These are phyloP conservation scores for Penicillium sp. DNA, from an alignment of 2,329 filamentous ascomycete genomes.

Conservation along the genomic window DNA sequence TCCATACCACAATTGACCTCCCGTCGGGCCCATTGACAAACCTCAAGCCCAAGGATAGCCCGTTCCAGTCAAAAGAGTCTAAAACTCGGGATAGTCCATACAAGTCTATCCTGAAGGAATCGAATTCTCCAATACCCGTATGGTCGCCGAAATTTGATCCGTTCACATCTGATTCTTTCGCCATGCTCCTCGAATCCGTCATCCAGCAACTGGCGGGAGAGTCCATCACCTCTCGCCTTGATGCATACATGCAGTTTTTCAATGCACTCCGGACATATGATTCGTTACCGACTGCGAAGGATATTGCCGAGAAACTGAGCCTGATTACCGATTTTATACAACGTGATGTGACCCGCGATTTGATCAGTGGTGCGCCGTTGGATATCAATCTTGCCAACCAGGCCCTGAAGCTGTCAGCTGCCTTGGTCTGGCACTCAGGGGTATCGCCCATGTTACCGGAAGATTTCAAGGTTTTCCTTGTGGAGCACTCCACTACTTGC, in stretches of 20 bases:
- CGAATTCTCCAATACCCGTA: constrained; percentile 44
- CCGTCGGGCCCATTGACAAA: constrained; percentile 34
- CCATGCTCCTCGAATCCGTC: constrained; percentile 80
- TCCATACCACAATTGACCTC: constrained; percentile 52
- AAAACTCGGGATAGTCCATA: constrained; percentile 47
- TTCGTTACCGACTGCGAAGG: constrained; percentile 72
- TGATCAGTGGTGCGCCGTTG: constrained; percentile 49
- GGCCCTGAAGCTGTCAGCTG: constrained; percentile 73
- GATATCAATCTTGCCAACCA: constrained; percentile 74
- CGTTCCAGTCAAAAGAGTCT: constrained; percentile 10
- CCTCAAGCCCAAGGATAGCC: constrained; percentile 21
- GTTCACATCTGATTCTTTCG: constrained; percentile 61
- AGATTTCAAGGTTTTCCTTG: constrained; percentile 75
- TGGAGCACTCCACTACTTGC: constrained; percentile 75
- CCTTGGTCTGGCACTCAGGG: constrained; percentile 72
- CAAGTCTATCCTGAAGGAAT: constrained; percentile 80
- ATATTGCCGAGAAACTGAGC: constrained; percentile 72
- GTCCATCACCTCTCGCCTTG: constrained; percentile 70
- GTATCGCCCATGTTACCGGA: constrained; percentile 69
- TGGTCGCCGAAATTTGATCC: constrained; percentile 45
- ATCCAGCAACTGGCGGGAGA: constrained; percentile 75
- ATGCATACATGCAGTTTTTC: constrained; percentile 81
- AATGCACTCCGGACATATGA: constrained; percentile 77
- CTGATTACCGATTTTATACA: constrained; percentile 79
- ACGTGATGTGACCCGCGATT: constrained; percentile 71